Base-by-base conservation (phyloP, 805 yeast species). In the Starmerella khaoyaiensis region DNA sequence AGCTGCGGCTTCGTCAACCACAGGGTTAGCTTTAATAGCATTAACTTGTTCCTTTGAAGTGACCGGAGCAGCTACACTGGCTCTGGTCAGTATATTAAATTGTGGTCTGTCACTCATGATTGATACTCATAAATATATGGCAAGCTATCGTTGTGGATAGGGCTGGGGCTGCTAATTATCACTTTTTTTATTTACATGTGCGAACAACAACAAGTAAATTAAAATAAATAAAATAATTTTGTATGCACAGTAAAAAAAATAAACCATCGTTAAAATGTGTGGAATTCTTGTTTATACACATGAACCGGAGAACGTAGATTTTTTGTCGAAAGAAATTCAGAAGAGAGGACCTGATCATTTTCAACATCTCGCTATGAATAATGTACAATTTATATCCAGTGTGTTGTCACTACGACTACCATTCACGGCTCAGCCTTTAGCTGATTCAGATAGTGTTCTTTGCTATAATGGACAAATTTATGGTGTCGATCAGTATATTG, bases 391-490 rank as follows among this genome's bases (percentile, higher is more conserved):
- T 8, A 45, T 42, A 17, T 37, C 52, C 0, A 79, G 96, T 0
- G 82, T 90, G 0, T 62, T 90, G 14, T 77, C 94, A 0, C 58
- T 90, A 28, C 64, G 98, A 40, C 67, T 69, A 16, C 97, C 97
- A 0, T 71, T 80, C 48, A 74, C 81, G 0, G 47, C 59, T 21
- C 99, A 90, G 56, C 95, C 97, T 0, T 45, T 74, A 3, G 46
- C 41, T 2, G 44, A 44, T 7, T 48, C 40, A 9, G 54, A 49
- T 3, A 49, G 59, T 31, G 50, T 68, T 0, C 52, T 93, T 7
- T 94, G 83, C 52, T 87, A 79, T 59, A 90, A 93, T 55, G 99
- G 98, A 0, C 96, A 90, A 50, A 58, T 90, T 9, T 90, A 90
- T 56, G 76, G 76, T 45, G 47, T 55, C 15, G 35, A 9, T 5